These are phyloP conservation scores for Lepidium sativum DNA, from an alignment of 345 rosid species.

Conservation along the genomic window DNA sequence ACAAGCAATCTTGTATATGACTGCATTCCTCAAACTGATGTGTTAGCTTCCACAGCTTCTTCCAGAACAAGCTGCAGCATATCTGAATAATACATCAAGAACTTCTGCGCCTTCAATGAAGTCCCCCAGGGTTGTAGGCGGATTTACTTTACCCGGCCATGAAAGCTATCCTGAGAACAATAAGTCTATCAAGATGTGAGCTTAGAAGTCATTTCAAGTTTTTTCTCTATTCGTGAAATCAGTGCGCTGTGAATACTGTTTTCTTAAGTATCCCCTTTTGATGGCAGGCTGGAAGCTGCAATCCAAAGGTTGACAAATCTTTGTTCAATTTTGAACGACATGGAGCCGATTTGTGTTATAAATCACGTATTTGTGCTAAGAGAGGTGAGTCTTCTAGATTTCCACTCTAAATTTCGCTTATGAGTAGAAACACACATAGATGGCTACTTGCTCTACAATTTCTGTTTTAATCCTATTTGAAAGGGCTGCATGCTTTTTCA, in stretches of 20 bases:
- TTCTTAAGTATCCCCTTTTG: conserved; percentile 12
- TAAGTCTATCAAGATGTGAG: conserved; percentile 85
- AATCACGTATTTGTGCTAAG: conserved; percentile 94
- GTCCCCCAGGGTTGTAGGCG: conserved; percentile 66
- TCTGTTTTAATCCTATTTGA: background rate
- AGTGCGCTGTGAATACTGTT: background rate
- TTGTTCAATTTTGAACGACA: conserved; percentile 89
- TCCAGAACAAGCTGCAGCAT: conserved; percentile 95
- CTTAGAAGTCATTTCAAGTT: background rate
- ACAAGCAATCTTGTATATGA: background rate
- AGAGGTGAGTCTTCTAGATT: conserved; percentile 72
- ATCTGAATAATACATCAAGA: conserved; percentile 68
- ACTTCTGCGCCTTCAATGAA: conserved; percentile 55
- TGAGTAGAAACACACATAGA: no score
- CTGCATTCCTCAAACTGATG: conserved; percentile 19
- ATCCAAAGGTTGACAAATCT: conserved; percentile 95
- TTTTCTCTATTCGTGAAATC: background rate
- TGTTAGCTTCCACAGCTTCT: conserved; percentile 60
- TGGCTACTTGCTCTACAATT: no score
- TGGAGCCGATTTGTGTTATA: conserved; percentile 98
- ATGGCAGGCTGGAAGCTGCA: conserved; percentile 98
- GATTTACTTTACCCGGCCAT: conserved; percentile 84
- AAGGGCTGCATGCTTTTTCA: background rate
- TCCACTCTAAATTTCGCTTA: no score
- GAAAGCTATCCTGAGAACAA: conserved; percentile 94